Conservation (phyloP, 106 monocot species). For the Dendrobium nobile region DNA sequence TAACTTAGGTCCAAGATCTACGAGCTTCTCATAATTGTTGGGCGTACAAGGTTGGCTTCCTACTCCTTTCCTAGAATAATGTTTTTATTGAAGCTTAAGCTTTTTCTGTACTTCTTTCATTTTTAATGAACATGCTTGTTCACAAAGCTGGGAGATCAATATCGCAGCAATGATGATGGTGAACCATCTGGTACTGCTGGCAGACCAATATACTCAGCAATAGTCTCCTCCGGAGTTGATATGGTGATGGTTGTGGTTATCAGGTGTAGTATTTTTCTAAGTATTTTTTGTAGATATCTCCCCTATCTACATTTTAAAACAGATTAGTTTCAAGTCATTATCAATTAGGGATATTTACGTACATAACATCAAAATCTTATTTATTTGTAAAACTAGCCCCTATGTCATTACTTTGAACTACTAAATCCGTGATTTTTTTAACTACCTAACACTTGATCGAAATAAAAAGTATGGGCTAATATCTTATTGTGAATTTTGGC, state of each 20-base stretch:
- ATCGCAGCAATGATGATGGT: conserved; percentile 83
- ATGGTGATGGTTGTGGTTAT: conserved; percentile 98
- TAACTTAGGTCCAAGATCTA: conserved; percentile 56
- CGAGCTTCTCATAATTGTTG: conserved; percentile 94
- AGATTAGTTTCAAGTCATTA: no score
- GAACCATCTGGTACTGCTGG: conserved; percentile 96
- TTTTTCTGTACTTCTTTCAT: conserved; percentile 1
- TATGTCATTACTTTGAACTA: no score
- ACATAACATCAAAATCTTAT: no score
- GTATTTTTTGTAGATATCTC: background rate
- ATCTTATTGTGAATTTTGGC: background rate
- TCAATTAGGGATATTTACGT: no score
- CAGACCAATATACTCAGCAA: conserved; percentile 89
- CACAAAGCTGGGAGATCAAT: conserved; percentile 81
- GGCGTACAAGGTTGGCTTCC: conserved; percentile 70
- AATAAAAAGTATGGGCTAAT: no score
- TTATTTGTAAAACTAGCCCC: no score
- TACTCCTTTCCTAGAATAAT: background rate
- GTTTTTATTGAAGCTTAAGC: conserved; percentile 7
- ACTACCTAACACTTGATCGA: no score
- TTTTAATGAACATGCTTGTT: background rate
- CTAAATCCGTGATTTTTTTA: no score
- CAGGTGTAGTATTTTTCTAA: conserved; percentile 35
- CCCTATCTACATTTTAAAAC: no score
- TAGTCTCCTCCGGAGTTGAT: conserved; percentile 77